phyloP scores from a whole-genome alignment of 2,329 filamentous ascomycete species.

The Didymella exigua region DNA sequence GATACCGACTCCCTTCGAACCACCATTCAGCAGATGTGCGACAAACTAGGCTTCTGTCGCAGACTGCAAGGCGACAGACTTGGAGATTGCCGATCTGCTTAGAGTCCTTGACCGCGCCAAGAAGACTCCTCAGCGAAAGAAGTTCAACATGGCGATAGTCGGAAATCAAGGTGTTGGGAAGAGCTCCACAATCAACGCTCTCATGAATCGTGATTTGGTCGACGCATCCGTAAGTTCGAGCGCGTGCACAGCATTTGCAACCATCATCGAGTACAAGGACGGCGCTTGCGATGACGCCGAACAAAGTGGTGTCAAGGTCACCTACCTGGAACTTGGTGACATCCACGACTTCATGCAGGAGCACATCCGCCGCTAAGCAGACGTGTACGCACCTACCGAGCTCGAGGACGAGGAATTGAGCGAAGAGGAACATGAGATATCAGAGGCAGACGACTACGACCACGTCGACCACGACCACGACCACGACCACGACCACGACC shows the following conservation, averaged over 20 bases:
- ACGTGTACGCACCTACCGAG: background rate
- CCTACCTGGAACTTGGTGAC: constrained; percentile 1
- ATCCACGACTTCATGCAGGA: constrained; percentile 10
- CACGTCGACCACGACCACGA: no score
- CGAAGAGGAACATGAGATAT: background rate
- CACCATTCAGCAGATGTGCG: constrained; percentile 1
- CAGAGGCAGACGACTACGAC: no score
- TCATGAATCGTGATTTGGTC: constrained; percentile 16
- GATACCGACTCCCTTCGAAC: background rate
- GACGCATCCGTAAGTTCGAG: constrained; percentile 3
- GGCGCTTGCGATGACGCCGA: constrained; percentile 12
- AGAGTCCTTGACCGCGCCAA: background rate
- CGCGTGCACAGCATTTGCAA: constrained; percentile 19
- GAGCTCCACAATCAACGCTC: constrained; percentile 17
- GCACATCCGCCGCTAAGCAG: constrained; percentile 9
- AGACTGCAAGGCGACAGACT: background rate
- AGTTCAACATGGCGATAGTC: constrained; percentile 11
- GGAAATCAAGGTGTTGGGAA: constrained; percentile 23
- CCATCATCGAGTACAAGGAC: constrained; percentile 9
- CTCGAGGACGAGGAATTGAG: background rate
- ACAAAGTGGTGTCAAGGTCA: constrained; percentile 13
- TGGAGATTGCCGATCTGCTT: background rate
- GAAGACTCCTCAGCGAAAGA: background rate
- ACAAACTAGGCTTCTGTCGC: constrained; percentile 1
- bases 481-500: no score